These are phyloP conservation scores for Yamadazyma olivae DNA, from an alignment of 805 yeast genomes.

Conservation along the genomic window DNA sequence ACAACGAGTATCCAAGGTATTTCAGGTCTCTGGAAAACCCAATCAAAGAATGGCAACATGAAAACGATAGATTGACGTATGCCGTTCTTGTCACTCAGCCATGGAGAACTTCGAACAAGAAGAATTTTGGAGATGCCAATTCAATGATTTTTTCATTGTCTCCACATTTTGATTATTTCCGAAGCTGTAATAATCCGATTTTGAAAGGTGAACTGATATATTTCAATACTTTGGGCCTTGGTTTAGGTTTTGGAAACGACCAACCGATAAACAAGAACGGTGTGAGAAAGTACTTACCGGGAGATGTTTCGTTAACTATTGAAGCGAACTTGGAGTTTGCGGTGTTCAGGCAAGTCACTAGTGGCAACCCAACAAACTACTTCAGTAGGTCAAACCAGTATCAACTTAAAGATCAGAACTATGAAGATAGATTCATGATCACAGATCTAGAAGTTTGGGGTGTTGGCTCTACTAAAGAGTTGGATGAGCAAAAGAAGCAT, in stretches of 20 bases:
- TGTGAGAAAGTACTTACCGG: constrained; percentile 53
- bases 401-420: constrained; percentile 23
- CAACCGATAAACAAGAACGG: constrained; percentile 58
- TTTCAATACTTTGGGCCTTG: constrained; percentile 72
- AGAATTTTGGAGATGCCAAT: constrained; percentile 62
- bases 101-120: constrained; percentile 74
- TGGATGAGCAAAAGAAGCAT: constrained; percentile 68
- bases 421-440: constrained; percentile 68
- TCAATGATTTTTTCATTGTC: constrained; percentile 62
- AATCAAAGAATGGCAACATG: constrained; percentile 31
- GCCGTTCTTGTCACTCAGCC: constrained; percentile 68
- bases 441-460: constrained; percentile 91
- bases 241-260: constrained; percentile 74
- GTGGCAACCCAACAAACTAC: constrained; percentile 15
- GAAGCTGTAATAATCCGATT: constrained; percentile 27
- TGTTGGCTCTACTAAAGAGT: constrained; percentile 73
- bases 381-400: constrained; percentile 24
- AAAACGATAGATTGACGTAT: constrained; percentile 47
- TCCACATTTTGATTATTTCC: constrained; percentile 60
- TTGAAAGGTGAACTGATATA: constrained; percentile 44
- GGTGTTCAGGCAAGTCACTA: constrained; percentile 60
- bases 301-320: constrained; percentile 74
- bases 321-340: constrained; percentile 81
- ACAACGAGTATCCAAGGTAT: constrained; percentile 42
- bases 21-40: constrained; percentile 26